Percentiles rank a stretch among this genome's conserved stretches.
phyloP scores from a whole-genome alignment of 2,329 filamentous ascomycete species.

The Penicillium sp. region DNA sequence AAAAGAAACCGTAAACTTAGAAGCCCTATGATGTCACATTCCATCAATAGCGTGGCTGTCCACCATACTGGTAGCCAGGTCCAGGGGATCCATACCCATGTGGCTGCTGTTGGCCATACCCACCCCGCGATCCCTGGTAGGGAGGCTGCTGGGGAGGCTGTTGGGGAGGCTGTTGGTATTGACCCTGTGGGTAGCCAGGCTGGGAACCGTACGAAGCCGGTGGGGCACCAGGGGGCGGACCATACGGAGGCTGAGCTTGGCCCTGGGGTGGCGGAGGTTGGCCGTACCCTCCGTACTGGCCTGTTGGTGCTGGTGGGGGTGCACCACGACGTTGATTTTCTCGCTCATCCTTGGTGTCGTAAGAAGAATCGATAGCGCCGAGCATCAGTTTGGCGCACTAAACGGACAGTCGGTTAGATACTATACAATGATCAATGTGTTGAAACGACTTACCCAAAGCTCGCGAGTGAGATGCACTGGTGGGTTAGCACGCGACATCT shows the following conservation, averaged over 20 bases:
- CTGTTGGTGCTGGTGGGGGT: constrained; percentile 32
- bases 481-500: constrained; percentile 61
- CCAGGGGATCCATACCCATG: constrained; percentile 24
- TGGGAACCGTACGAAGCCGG: constrained; percentile 11
- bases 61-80: constrained; percentile 19
- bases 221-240: constrained; percentile 17
- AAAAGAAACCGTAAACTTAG: background rate
- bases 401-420: constrained; percentile 13
- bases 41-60: constrained; percentile 22
- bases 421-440: background rate
- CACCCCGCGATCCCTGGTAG: constrained; percentile 12
- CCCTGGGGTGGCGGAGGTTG: constrained; percentile 19
- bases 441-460: constrained; percentile 51
- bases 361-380: constrained; percentile 63
- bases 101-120: constrained; percentile 23
- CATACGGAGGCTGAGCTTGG: constrained; percentile 23
- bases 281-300: constrained; percentile 33
- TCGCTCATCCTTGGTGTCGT: constrained; percentile 65
- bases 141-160: constrained; percentile 8
- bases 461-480: constrained; percentile 63
- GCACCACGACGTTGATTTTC: constrained; percentile 34
- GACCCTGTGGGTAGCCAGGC: constrained; percentile 10
- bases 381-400: constrained; percentile 64
- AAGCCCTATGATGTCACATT: constrained; percentile 12
- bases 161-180: constrained; percentile 3